Evolutionary conservation across 1,284 basidiomycete species (phyloP).

Genomic region (Heterobasidion irregulare): DNA sequence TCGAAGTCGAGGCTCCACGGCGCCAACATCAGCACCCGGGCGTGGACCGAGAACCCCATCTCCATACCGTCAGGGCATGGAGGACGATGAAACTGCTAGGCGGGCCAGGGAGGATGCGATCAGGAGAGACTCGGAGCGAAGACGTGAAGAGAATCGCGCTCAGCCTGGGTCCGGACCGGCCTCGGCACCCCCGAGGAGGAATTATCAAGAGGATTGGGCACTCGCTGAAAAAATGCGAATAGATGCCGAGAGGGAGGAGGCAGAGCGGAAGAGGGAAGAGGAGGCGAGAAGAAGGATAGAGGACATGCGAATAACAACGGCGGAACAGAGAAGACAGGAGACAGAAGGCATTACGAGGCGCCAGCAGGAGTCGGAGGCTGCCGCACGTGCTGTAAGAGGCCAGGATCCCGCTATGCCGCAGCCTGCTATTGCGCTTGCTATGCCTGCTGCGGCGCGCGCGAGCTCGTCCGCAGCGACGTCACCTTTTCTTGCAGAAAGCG

Average conservation of each 20-base stretch:
- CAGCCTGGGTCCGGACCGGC: background rate
- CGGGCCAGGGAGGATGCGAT: slow-evolving; percentile 28
- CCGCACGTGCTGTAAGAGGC: slow-evolving; percentile 23
- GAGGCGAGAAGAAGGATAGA: slow-evolving; percentile 13
- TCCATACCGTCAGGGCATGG: slow-evolving; percentile 17
- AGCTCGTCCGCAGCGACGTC: slow-evolving; percentile 11
- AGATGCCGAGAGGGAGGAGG: slow-evolving; percentile 14
- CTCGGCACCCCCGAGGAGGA: background rate
- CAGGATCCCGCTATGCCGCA: slow-evolving; percentile 18
- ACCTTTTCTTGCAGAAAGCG: slow-evolving; percentile 15
- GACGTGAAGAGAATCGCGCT: background rate
- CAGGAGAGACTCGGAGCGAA: slow-evolving; percentile 20
- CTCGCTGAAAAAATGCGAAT: slow-evolving; percentile 5
- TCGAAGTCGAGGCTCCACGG: slow-evolving; percentile 5
- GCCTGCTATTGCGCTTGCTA: slow-evolving; percentile 15
- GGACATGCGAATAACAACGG: slow-evolving; percentile 4
- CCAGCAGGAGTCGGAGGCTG: slow-evolving; percentile 34
- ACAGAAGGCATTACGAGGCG: slow-evolving; percentile 38
- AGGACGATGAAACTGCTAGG: slow-evolving; percentile 25
- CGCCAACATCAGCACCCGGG: slow-evolving; percentile 2
- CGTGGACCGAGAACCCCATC: slow-evolving; percentile 16
- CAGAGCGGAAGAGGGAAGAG: slow-evolving; percentile 20
- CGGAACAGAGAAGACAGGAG: slow-evolving; percentile 28
- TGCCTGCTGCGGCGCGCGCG: slow-evolving; percentile 15
- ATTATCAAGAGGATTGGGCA: slow-evolving; percentile 2